phyloP scores from a whole-genome alignment of 2,329 filamentous ascomycete species.

The Lecanicillium sp. region DNA sequence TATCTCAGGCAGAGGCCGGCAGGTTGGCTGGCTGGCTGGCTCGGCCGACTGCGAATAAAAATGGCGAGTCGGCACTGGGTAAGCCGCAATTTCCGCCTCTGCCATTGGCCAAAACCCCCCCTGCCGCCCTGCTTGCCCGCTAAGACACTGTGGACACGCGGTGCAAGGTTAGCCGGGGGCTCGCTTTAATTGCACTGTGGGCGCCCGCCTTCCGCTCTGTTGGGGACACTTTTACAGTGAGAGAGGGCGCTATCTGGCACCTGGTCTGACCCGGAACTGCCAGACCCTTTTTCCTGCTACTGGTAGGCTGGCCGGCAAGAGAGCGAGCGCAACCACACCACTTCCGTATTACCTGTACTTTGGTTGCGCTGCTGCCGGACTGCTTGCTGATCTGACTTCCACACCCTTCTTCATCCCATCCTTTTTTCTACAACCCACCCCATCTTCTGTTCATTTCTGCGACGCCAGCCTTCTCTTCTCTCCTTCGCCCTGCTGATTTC shows the following conservation, averaged over 20 bases:
- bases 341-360: no score
- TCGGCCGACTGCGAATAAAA: no score
- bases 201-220: not conserved
- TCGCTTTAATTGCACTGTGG: conserved; percentile 7
- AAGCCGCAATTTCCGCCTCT: not conserved
- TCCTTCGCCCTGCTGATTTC: not conserved
- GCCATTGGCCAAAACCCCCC: conserved; percentile 7
- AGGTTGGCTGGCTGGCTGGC: no score
- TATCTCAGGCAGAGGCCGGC: no score
- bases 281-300: conserved; percentile 7
- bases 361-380: no score
- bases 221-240: not conserved
- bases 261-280: conserved; percentile 10
- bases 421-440: not conserved
- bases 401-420: conserved; percentile 5
- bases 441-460: not conserved
- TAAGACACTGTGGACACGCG: conserved; percentile 9
- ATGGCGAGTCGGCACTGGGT: no score
- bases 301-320: not conserved
- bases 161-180: not conserved
- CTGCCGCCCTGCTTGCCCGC: not conserved
- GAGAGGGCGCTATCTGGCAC: not conserved
- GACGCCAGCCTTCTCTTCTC: not conserved
- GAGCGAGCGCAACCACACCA: conserved; percentile 4
- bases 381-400: conserved; percentile 9